Percentiles rank a stretch among this genome's conserved stretches.
phyloP scores from a whole-genome alignment of 371 early-diverging fungal species.

The Funneliformis caledonium region DNA sequence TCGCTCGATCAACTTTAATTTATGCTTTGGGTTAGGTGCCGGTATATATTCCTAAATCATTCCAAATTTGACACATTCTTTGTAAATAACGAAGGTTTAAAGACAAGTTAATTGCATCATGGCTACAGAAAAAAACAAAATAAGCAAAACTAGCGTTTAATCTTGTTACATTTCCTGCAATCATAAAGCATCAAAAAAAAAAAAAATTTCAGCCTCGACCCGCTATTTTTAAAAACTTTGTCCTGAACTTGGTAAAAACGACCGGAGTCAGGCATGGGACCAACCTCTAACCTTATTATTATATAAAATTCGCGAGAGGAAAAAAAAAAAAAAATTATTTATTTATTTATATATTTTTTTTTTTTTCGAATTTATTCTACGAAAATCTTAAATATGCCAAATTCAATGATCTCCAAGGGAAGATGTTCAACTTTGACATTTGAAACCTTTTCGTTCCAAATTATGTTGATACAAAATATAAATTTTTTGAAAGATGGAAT shows the following conservation, averaged over 20 bases:
- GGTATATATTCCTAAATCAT: not conserved
- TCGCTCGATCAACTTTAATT: no score
- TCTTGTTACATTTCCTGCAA: not conserved
- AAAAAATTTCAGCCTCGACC: not conserved
- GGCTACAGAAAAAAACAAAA: not conserved
- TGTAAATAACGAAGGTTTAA: not conserved
- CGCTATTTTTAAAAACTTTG: no score
- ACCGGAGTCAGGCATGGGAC: no score
- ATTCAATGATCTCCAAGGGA: no score
- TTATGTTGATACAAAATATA: not conserved
- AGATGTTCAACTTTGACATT: not conserved
- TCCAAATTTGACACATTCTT: not conserved
- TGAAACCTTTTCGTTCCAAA: not conserved
- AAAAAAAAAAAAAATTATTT: no score
- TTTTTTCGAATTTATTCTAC: no score
- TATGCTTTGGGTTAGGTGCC: not conserved
- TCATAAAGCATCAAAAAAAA: no score
- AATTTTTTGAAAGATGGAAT: not conserved
- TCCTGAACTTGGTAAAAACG: no score
- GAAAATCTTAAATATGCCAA: no score
- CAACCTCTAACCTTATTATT: no score
- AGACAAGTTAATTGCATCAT: not conserved
- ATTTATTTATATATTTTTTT: no score
- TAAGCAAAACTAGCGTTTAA: not conserved
- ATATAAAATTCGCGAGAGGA: no score